Evolutionary conservation across 805 yeast genomes (phyloP).

Genomic region (Sugiyamaella boreocaroliniensis): DNA sequence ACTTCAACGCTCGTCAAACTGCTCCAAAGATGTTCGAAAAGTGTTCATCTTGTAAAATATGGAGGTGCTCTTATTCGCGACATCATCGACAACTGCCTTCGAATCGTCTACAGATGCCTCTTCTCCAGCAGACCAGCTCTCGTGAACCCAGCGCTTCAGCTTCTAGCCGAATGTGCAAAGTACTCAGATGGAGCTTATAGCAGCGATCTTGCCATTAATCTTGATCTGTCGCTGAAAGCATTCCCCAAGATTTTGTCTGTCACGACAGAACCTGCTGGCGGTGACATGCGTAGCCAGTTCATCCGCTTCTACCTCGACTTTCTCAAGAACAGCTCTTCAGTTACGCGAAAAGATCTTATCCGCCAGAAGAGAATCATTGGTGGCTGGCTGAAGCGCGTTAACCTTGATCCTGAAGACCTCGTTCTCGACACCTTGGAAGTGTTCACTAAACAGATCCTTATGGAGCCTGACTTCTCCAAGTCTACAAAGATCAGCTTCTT

Average conservation of each 20-base stretch:
- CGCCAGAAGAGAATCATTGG: slow-evolving; percentile 50
- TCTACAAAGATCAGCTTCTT: slow-evolving; percentile 67
- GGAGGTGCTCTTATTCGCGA: slow-evolving; percentile 42
- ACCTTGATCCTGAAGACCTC: slow-evolving; percentile 45
- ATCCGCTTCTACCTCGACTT: slow-evolving; percentile 56
- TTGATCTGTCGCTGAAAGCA: slow-evolving; percentile 59
- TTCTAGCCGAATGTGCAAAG: slow-evolving; percentile 47
- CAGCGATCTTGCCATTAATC: slow-evolving; percentile 53
- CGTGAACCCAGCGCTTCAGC: slow-evolving; percentile 55
- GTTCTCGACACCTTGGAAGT: slow-evolving; percentile 39
- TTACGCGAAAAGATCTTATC: slow-evolving; percentile 60
- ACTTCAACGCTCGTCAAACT: slow-evolving; percentile 28
- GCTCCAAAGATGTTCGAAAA: slow-evolving; percentile 39
- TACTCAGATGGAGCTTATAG: slow-evolving; percentile 46
- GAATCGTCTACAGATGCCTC: slow-evolving; percentile 62
- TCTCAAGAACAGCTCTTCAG: slow-evolving; percentile 42
- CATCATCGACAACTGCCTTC: slow-evolving; percentile 50
- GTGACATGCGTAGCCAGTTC: slow-evolving; percentile 44
- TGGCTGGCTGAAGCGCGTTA: slow-evolving; percentile 60
- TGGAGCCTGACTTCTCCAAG: slow-evolving; percentile 56
- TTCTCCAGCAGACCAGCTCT: slow-evolving; percentile 49
- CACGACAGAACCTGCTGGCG: not conserved
- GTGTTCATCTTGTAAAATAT: slow-evolving; percentile 18
- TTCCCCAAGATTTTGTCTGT: slow-evolving; percentile 51
- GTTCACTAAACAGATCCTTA: slow-evolving; percentile 45